Evolutionary conservation across 2,329 filamentous ascomycete genomes (phyloP).

Genomic region (Rhinocladiella similis): DNA sequence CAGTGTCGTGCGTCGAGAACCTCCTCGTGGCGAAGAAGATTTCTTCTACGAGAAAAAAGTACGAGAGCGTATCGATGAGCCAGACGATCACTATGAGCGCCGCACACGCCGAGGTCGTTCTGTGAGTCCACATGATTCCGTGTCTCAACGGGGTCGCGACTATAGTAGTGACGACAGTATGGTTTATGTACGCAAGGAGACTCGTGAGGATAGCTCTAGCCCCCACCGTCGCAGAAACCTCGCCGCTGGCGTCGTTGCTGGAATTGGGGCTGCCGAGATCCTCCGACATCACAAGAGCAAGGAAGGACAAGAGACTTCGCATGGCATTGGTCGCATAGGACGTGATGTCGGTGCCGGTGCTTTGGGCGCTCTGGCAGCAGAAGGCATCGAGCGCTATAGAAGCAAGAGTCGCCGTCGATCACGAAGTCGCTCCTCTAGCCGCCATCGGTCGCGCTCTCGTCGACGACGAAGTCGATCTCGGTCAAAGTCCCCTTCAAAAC

Average conservation of each 20-base stretch:
- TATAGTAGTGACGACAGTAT: constrained; percentile 63
- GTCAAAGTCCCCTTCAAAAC: constrained; percentile 39
- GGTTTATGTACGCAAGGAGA: constrained; percentile 58
- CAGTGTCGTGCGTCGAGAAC: constrained; percentile 36
- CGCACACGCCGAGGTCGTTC: constrained; percentile 54
- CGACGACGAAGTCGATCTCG: constrained; percentile 34
- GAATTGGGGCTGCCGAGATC: constrained; percentile 61
- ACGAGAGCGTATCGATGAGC: constrained; percentile 28
- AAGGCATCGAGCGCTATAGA: constrained; percentile 54
- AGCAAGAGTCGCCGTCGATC: constrained; percentile 47
- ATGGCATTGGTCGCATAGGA: constrained; percentile 49
- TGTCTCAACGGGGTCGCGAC: constrained; percentile 51
- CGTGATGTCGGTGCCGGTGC: constrained; percentile 61
- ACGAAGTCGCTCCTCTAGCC: constrained; percentile 36
- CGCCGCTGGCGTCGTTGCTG: constrained; percentile 63
- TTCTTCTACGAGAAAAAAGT: constrained; percentile 33
- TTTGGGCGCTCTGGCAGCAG: constrained; percentile 61
- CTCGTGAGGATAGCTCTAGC: constrained; percentile 33
- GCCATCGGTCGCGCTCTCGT: constrained; percentile 32
- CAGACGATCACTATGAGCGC: constrained; percentile 63
- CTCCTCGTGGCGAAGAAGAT: constrained; percentile 29
- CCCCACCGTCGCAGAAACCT: constrained; percentile 57
- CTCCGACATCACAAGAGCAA: constrained; percentile 59
- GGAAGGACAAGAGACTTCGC: constrained; percentile 56
- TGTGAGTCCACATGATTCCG: constrained; percentile 53